Base-by-base conservation (phyloP, 441 rosid genomes). In the Adansonia grandidieri region DNA sequence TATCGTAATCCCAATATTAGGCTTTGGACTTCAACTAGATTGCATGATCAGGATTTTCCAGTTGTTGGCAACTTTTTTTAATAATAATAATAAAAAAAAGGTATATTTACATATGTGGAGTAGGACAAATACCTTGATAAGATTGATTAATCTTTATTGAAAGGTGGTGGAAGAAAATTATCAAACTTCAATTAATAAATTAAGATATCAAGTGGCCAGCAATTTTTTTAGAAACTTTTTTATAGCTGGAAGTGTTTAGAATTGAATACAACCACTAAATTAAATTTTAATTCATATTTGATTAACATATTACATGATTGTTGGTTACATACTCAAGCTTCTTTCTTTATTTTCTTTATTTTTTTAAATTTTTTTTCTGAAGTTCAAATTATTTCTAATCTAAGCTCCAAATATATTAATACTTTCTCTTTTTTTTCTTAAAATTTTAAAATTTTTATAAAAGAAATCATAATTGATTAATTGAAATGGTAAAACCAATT, bases 111-210 rank as follows among this genome's bases (percentile, higher is more conserved):
- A 2, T 13, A 64, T 14, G 45, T 32, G 44, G 48, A 64, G 40
- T 65, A 65, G 48, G 50, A n/a, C 50, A 8, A n/a, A 40, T 7
- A 17, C 15, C 32, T 67, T 44, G 72, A 68, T 68, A 45, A 66
- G 14, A 66, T 66, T 66, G 44, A 42, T 3, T 65, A 44, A 1
- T 42, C 13, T 66, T 17, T 4, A 3, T 67, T 42, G 9, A 9
- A 32, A 14, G 15, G 19, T 40, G 6, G 24, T 7, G 2, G 22
- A n/a, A 3, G 65, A 60, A 9, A 24, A 63, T 5, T 2, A 15
- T 64, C 7, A 17, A 17, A 42, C 37, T 11, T 13, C 45, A 45
- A 45, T 19, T 9, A 45, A 9, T 67, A 67, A 45, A 44, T 45
- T 45, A 68, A 45, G 51, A 6, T 42, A 4, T 2, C 28, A n/a